phyloP scores from a whole-genome alignment of 768 basidiomycete genomes.

The Obba rivulosa region DNA sequence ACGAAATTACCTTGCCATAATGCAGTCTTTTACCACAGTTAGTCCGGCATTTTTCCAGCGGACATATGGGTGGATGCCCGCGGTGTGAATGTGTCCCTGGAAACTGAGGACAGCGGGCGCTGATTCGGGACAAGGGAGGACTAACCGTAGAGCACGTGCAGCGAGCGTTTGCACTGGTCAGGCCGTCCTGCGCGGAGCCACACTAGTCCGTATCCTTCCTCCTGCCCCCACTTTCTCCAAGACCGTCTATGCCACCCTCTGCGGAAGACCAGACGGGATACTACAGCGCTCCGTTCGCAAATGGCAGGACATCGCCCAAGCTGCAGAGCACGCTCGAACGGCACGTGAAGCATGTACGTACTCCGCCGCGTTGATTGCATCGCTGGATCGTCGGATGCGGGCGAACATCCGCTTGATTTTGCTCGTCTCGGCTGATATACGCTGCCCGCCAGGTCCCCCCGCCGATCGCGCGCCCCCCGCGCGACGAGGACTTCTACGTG shows the following conservation, averaged over 20 bases:
- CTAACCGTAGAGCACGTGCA: too few species aligned
- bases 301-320: not conserved
- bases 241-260: constrained; percentile 20
- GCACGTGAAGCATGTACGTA: constrained; percentile 31
- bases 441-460: constrained; percentile 13
- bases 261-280: constrained; percentile 3
- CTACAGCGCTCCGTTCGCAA: constrained; percentile 16
- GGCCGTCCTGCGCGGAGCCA: too few species aligned
- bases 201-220: too few species aligned
- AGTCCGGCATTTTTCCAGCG: too few species aligned
- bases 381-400: not conserved
- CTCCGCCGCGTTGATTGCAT: not conserved
- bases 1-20: too few species aligned
- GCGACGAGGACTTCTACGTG: constrained; percentile 23
- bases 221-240: constrained; percentile 19
- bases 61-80: too few species aligned
- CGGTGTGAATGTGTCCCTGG: too few species aligned
- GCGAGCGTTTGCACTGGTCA: too few species aligned
- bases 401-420: not conserved
- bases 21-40: too few species aligned
- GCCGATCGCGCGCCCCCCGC: constrained; percentile 15
- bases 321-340: constrained; percentile 27
- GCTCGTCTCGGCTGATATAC: not conserved
- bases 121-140: too few species aligned
- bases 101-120: too few species aligned